Conservation (phyloP, 805 yeast genomes). For the Candida odintsovae region DNA sequence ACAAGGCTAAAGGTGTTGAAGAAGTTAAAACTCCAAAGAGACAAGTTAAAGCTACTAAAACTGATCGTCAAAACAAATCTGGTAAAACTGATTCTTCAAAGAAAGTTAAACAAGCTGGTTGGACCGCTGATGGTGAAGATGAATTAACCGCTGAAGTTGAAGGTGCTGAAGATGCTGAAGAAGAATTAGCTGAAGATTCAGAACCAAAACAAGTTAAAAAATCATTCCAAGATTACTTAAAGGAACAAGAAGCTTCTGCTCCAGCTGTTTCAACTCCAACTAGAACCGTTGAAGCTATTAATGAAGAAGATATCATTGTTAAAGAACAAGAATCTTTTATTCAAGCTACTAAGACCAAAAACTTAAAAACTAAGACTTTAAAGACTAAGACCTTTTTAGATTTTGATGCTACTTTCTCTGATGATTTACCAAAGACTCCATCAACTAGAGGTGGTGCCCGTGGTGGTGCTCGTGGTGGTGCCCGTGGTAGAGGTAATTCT, state of each 20-base stretch:
- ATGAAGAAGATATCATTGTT: slow-evolving; percentile 54
- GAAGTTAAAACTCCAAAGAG: slow-evolving; percentile 54
- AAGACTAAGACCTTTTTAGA: slow-evolving; percentile 81
- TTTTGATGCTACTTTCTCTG: slow-evolving; percentile 66
- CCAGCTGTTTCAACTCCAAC: slow-evolving; percentile 25
- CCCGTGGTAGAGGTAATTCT: slow-evolving; percentile 1
- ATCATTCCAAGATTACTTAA: slow-evolving; percentile 84
- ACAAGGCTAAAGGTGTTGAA: slow-evolving; percentile 43
- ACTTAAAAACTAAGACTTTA: slow-evolving; percentile 61
- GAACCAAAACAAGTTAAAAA: slow-evolving; percentile 48
- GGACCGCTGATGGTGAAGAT: slow-evolving; percentile 76
- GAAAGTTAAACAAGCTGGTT: slow-evolving; percentile 70
- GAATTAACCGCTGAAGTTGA: slow-evolving; percentile 66
- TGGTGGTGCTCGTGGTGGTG: slow-evolving; percentile 28
- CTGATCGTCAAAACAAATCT: slow-evolving; percentile 84
- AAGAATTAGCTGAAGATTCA: slow-evolving; percentile 35
- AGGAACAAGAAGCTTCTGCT: slow-evolving; percentile 55
- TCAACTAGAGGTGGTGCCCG: slow-evolving; percentile 29
- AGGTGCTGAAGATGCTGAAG: slow-evolving; percentile 45
- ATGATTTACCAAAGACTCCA: slow-evolving; percentile 36
- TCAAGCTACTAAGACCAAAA: slow-evolving; percentile 60
- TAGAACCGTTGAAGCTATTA: slow-evolving; percentile 30
- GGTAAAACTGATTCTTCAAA: slow-evolving; percentile 81
- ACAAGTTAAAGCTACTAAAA: slow-evolving; percentile 39
- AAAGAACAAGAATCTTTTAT: slow-evolving; percentile 59